Base-by-base conservation (phyloP, 179 eudicot species). In the Spinacia oleracea region DNA sequence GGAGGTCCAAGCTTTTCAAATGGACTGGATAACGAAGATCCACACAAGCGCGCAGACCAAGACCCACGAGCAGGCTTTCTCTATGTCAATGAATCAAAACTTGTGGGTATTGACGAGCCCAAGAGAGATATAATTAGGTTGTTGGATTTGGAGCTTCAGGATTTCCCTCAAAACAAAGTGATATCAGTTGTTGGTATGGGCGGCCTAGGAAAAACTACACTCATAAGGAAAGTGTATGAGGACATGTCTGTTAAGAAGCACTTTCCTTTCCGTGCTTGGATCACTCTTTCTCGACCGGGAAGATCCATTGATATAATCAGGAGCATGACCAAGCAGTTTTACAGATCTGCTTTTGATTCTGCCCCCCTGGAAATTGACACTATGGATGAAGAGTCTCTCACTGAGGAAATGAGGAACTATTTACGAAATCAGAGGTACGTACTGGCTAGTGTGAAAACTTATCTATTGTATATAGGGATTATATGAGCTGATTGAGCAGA, bases 161-260 rank as follows among this genome's bases (percentile, higher is more conserved):
- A 51, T 51, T 8, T 15, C 20, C 58, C 21, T 2, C 18, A 21
- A 62, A 6, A 38, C 70, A 40, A 58, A 10, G 58, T 78, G 27
- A 45, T 78, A 27, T 67, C 81, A 8, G 32, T 78, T 7, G 58
- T 71, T 32, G 81, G 81, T 0, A 78, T 78, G 81, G 81, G 81
- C 2, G 81, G 81, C 16, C 3, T 73, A 21, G 77, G 77, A 3
- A 73, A 73, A 5, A 55, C 77, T 1, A 73, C 77, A 0, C 66
- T 70, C 4, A 43, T 50, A 9, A 56, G 74, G 31, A 78, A 42
- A 23, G 56, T 78, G 43, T 78, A 78, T 25, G 42, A 72, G 15
- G 72, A 79, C 8, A 21, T 7, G 23, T 32, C 18, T 8, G 25
- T 53, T 7, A 40, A 18, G 43, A 32, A 55, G 16, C 51, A 78